Conservation (phyloP, 2,329 filamentous ascomycete species). For the Penicillium hordei region DNA sequence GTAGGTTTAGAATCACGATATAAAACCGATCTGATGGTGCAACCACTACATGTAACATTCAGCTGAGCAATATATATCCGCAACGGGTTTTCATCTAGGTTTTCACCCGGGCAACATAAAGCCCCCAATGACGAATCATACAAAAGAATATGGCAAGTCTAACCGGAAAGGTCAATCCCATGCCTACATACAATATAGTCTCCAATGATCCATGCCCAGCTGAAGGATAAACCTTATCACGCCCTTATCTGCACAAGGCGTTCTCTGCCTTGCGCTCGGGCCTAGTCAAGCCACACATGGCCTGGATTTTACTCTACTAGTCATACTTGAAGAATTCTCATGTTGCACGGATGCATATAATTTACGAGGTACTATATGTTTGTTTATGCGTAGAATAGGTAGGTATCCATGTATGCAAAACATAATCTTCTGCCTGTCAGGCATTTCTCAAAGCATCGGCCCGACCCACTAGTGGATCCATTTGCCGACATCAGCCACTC, state of each 20-base stretch:
- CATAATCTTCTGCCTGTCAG: neutral
- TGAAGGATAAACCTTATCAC: constrained; percentile 11
- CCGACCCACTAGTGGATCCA: constrained; percentile 14
- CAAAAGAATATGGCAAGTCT: neutral
- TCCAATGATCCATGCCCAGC: constrained; percentile 10
- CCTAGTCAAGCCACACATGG: constrained; percentile 13
- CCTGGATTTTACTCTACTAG: neutral
- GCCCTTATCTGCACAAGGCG: constrained; percentile 6
- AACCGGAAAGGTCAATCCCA: neutral
- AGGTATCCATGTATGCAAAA: neutral
- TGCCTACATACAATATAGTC: neutral
- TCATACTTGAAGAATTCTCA: neutral
- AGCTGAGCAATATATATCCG: neutral
- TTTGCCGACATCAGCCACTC: constrained; percentile 13
- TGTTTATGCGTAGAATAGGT: neutral
- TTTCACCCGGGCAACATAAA: neutral
- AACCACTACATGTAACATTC: neutral
- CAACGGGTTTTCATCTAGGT: neutral
- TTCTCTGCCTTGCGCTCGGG: constrained; percentile 25
- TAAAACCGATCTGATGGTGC: neutral
- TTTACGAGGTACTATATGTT: neutral
- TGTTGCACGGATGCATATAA: neutral
- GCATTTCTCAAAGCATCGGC: constrained; percentile 3
- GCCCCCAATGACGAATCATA: neutral
- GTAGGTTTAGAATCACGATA: neutral